These are phyloP conservation scores for Yarrowia bubula DNA, from an alignment of 805 yeast species.

Conservation along the genomic window DNA sequence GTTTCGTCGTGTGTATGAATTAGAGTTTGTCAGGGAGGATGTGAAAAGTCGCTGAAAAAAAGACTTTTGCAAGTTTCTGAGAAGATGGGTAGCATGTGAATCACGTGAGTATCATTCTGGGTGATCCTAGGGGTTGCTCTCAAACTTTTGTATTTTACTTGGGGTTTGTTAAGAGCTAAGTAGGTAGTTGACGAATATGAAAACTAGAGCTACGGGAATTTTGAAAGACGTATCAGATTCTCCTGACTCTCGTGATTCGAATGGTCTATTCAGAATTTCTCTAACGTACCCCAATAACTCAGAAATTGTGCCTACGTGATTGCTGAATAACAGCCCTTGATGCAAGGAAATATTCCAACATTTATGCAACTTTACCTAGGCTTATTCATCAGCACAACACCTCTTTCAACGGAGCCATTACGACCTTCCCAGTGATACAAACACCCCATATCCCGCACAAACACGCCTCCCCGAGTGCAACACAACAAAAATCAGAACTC, in stretches of 20 bases:
- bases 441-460: background rate
- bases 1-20: background rate
- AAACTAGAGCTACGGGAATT: too few relatives aligned
- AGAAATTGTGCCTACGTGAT: too few relatives aligned
- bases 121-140: too few relatives aligned
- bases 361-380: background rate
- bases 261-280: too few relatives aligned
- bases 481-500: background rate
- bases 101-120: too few relatives aligned
- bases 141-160: too few relatives aligned
- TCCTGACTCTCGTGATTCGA: background rate
- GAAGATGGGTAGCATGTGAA: too few relatives aligned
- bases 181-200: too few relatives aligned
- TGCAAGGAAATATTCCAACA: conserved; percentile 4
- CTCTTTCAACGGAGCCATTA: background rate
- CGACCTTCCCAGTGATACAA: background rate
- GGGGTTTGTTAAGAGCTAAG: too few relatives aligned
- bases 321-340: background rate
- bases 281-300: too few relatives aligned
- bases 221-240: too few relatives aligned
- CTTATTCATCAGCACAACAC: background rate
- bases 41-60: background rate
- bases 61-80: too few relatives aligned
- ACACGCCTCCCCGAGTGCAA: background rate
- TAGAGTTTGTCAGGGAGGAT: background rate